Evolutionary conservation across 164 flowering plant species (phyloP), one percentile per base, ranked within the genome.

Genomic region (Cinnamomum micranthum): DNA sequence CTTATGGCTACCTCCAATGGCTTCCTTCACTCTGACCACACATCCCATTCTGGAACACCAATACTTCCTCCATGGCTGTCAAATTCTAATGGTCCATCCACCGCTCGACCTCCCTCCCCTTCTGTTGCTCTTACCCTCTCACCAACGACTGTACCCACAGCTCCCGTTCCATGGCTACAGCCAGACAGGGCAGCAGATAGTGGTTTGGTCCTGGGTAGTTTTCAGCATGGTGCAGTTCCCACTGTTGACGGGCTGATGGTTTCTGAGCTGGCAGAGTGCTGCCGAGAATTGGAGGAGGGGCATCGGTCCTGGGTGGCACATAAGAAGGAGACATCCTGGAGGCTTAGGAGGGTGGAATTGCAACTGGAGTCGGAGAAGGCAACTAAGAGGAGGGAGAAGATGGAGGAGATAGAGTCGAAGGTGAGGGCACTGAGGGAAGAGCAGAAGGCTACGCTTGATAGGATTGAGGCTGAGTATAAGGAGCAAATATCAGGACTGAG

Each of bases 291-390:
- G 74, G 98, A 95, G 52, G 98, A 95, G 78, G 94, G 90, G 69
- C 95, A 92, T 65, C 85, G 89, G 3, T 89, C 91, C 51, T 88
- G 88, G 95, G 84, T 85, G 3, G 88, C 91, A 2, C 97, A 95
- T 69, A 91, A 90, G 85, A 95, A 93, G 80, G 99, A 95, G 84
- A 92, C 98, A 23, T 78, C 92, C 0, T 95, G 99, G 99, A 86
- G 98, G 73, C 72, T 95, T 68, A 89, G 83, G 59, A 83, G 98
- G 82, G 87, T 93, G 24, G 98, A 95, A 77, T 80, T 90, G 80
- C 98, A 95, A 70, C 78, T 95, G 68, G 98, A 95, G 70, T 91
- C 99, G 0, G 99, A 93, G 85, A 95, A 95, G 77, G 87, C 89
- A 1, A 31, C 82, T 35, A 82, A 88, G 47, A 84, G 84, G 81